A percentile compares a stretch with the other conserved stretches of the same genome.
These are phyloP conservation scores for Cinchona pubescens DNA, from an alignment of 257 asterid genomes.

Conservation along the genomic window DNA sequence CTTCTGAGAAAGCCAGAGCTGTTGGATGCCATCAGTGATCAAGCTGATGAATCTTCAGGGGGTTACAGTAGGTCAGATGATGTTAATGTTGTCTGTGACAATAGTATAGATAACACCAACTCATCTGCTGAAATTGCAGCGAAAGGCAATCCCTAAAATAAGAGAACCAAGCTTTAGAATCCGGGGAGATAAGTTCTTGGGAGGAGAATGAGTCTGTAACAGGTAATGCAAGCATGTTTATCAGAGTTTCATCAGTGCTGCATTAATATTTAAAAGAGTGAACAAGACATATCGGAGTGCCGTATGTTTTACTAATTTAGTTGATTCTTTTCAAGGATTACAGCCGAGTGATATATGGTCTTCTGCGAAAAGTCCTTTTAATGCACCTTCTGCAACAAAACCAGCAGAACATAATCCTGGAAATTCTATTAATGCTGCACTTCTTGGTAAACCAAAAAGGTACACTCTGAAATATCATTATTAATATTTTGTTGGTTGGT, in stretches of 20 bases:
- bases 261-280: not conserved
- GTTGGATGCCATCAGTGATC: constrained; percentile 30
- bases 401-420: constrained; percentile 26
- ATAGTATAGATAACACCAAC: constrained; percentile 20
- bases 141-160: constrained; percentile 11
- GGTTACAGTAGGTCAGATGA: constrained; percentile 26
- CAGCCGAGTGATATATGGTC: constrained; percentile 44
- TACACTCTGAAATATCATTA: constrained; percentile 16
- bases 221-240: constrained; percentile 46
- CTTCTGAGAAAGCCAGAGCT: constrained; percentile 46
- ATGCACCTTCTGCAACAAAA: constrained; percentile 25
- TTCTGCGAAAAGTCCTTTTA: constrained; percentile 32
- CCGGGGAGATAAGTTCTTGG: constrained; percentile 27
- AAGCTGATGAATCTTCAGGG: constrained; percentile 33
- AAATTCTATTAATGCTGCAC: constrained; percentile 40
- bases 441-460: constrained; percentile 75
- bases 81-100: constrained; percentile 6
- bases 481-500: constrained; percentile 3
- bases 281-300: not conserved
- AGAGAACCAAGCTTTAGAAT: constrained; percentile 20
- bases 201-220: constrained; percentile 35
- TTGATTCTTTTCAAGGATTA: constrained; percentile 59
- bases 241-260: not conserved
- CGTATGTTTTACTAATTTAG: constrained; percentile 18
- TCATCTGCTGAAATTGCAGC: constrained; percentile 20